Evolutionary conservation across 2,329 filamentous ascomycete species (phyloP).

Genomic region (Colletotrichum sp.): DNA sequence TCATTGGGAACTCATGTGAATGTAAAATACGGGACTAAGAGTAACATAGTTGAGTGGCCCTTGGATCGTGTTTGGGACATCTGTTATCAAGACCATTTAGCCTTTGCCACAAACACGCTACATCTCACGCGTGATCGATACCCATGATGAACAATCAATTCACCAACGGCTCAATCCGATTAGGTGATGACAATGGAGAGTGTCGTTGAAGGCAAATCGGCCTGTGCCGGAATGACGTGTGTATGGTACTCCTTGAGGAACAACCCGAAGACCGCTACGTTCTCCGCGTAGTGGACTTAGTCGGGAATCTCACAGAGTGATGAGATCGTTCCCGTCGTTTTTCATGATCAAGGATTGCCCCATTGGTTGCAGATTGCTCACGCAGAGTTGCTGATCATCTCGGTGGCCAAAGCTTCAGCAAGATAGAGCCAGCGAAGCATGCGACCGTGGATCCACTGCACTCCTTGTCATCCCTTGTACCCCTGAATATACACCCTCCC

Average conservation of each 20-base stretch:
- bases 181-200: accelerated
- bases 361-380: neutral
- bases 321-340: no score
- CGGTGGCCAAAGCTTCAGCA: accelerated
- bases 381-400: accelerated
- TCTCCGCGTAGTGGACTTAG: neutral
- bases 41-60: accelerated
- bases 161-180: neutral
- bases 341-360: no score
- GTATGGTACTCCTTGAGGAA: neutral
- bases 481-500: neutral
- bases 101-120: neutral
- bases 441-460: accelerated
- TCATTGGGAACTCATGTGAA: accelerated
- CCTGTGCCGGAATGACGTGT: neutral
- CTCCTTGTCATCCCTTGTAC: no score
- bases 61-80: neutral
- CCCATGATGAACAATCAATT: accelerated
- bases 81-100: neutral
- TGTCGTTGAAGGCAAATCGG: accelerated
- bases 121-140: neutral
- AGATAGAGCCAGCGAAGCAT: no score
- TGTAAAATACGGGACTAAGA: accelerated
- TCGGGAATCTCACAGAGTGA: neutral
- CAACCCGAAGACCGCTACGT: neutral